Percentiles rank a stretch among this genome's conserved stretches.
Conservation (phyloP, 108 stramenopile species). For the Nitzschia inconspicua region DNA sequence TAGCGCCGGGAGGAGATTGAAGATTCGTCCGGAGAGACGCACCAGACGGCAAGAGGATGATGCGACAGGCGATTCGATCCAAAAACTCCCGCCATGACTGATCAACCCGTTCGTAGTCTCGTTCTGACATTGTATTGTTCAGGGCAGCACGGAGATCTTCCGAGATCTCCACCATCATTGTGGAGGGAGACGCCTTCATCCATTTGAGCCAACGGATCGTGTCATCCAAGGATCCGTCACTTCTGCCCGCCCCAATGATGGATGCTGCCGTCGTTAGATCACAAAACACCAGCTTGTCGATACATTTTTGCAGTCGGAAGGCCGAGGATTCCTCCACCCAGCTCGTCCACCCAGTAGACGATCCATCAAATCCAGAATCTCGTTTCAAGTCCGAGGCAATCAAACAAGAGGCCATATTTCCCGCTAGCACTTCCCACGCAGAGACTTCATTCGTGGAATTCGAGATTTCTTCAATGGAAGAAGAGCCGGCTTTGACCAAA, state of each 20-base stretch:
- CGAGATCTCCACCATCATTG: slow-evolving; percentile 60
- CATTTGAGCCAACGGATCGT: slow-evolving; percentile 55
- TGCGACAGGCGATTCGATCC: slow-evolving; percentile 44
- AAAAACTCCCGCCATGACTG: slow-evolving; percentile 41
- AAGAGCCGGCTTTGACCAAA: too few species aligned
- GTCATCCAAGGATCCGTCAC: slow-evolving; percentile 34
- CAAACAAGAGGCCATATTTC: slow-evolving; percentile 21
- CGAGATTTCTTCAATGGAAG: background rate
- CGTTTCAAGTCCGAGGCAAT: slow-evolving; percentile 36
- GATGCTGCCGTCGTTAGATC: background rate
- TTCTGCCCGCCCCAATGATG: background rate
- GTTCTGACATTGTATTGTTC: slow-evolving; percentile 31
- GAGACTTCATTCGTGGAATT: background rate
- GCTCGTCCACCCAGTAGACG: slow-evolving; percentile 42
- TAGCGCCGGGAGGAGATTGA: slow-evolving; percentile 43
- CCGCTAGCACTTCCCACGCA: slow-evolving; percentile 24
- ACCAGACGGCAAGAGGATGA: slow-evolving; percentile 66
- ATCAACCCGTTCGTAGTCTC: slow-evolving; percentile 17
- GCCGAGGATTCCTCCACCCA: slow-evolving; percentile 42
- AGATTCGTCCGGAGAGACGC: slow-evolving; percentile 26
- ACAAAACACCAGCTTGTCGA: slow-evolving; percentile 27
- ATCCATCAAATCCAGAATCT: slow-evolving; percentile 30
- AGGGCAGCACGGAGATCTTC: slow-evolving; percentile 36
- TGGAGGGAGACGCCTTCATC: slow-evolving; percentile 54
- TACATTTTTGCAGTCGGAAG: slow-evolving; percentile 21